Percentiles rank a stretch among this genome's conserved stretches.
Conservation (phyloP, 352 stramenopile species). For the Globisporangium mamillatum region DNA sequence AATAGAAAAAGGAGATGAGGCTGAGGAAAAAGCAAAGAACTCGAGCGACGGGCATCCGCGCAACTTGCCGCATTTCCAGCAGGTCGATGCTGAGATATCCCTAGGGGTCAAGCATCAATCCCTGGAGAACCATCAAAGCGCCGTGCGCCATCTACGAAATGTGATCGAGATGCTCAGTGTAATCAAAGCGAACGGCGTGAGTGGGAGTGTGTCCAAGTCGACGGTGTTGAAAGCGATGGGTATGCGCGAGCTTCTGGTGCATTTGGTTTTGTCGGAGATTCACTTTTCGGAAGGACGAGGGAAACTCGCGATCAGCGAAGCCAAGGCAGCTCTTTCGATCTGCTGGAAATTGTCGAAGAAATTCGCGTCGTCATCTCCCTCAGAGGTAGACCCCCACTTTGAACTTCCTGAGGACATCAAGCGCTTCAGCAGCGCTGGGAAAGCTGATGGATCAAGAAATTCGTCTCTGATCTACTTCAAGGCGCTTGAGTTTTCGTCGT, state of each 20-base stretch:
- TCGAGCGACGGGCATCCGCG: neutral
- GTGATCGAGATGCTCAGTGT: constrained; percentile 7
- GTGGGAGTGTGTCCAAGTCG: neutral
- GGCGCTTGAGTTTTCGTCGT: constrained; percentile 68
- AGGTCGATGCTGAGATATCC: constrained; percentile 34
- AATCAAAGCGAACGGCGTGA: constrained; percentile 13
- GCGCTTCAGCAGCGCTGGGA: neutral
- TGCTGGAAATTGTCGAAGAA: constrained; percentile 66
- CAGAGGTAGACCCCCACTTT: constrained; percentile 24
- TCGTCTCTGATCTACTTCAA: constrained; percentile 50
- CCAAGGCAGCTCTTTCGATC: constrained; percentile 57
- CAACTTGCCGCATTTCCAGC: constrained; percentile 21
- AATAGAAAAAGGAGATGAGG: neutral
- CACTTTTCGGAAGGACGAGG: constrained; percentile 45
- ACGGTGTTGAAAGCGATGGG: constrained; percentile 32
- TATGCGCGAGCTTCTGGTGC: constrained; percentile 54
- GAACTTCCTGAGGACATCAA: constrained; percentile 42
- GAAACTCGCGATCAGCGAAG: constrained; percentile 42
- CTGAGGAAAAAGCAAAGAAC: neutral
- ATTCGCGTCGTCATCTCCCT: constrained; percentile 22
- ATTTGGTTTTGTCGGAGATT: constrained; percentile 51
- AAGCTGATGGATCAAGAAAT: constrained; percentile 11
- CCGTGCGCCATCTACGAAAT: constrained; percentile 27
- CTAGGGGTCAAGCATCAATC: constrained; percentile 12
- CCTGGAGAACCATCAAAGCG: constrained; percentile 11